phyloP scores from a whole-genome alignment of 2,329 filamentous ascomycete genomes.

The Aspergillus puulaauensis region DNA sequence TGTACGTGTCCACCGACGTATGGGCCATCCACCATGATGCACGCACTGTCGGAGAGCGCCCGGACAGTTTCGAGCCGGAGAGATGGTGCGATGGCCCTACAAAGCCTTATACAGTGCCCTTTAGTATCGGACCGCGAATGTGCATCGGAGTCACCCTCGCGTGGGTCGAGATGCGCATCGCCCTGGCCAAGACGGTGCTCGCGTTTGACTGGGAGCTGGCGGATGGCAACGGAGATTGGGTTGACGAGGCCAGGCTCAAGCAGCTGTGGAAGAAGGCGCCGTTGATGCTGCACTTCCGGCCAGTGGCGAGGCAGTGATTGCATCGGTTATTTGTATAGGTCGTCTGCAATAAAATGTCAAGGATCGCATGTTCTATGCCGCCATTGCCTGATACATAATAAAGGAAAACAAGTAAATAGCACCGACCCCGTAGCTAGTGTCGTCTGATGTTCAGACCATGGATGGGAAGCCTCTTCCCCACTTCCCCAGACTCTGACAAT shows the following conservation, averaged over 20 bases:
- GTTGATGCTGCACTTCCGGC: neutral
- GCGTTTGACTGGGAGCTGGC: neutral
- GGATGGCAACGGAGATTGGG: neutral
- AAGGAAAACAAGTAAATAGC: too few species aligned
- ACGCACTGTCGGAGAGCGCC: neutral
- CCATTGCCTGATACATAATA: too few species aligned
- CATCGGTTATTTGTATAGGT: neutral
- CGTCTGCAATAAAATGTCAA: too few species aligned
- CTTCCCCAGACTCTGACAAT: too few species aligned
- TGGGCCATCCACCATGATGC: neutral
- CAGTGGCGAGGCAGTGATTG: neutral
- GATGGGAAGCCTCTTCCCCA: too few species aligned
- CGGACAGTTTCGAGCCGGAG: neutral
- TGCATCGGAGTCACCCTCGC: neutral
- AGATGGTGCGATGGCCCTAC: neutral
- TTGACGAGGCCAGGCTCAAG: neutral
- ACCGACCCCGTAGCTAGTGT: too few species aligned
- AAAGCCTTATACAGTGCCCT: neutral
- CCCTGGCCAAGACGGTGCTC: neutral
- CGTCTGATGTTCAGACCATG: too few species aligned
- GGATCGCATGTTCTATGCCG: too few species aligned
- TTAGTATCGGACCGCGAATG: slow-evolving; percentile 1
- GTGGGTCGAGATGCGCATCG: neutral
- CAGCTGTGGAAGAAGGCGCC: neutral
- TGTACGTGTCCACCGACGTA: neutral